Evolutionary conservation across 202 grass and related monocot genomes (phyloP).

Genomic region (Miscanthus sacchariflorus): DNA sequence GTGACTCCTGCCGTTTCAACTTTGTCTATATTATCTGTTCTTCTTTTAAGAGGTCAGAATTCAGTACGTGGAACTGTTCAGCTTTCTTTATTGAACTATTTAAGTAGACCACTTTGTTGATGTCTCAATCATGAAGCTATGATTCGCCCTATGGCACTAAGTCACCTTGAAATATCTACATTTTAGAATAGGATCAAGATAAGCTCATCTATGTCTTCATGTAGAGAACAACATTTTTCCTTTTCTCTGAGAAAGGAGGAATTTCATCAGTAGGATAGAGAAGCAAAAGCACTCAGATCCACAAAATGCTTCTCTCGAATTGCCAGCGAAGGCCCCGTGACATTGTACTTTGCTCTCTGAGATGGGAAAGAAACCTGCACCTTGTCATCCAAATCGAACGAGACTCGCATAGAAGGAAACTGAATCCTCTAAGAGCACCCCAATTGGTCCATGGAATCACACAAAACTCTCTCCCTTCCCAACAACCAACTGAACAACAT

Average conservation of each 20-base stretch:
- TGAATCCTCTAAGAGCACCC: slow-evolving; percentile 37
- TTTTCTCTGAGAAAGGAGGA: not conserved
- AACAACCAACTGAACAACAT: not conserved
- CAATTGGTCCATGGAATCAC: not conserved
- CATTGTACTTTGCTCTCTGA: not conserved
- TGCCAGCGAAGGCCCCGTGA: not conserved
- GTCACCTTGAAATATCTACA: not conserved
- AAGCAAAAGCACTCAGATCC: not conserved
- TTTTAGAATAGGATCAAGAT: slow-evolving; percentile 6
- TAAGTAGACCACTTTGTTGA: slow-evolving; percentile 8
- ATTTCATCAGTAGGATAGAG: slow-evolving; percentile 17
- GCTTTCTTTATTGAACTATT: slow-evolving; percentile 26
- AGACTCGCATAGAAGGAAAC: not conserved
- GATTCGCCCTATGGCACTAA: not conserved
- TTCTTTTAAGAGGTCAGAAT: slow-evolving; percentile 41
- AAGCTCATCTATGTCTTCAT: slow-evolving; percentile 10
- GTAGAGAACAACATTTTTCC: not conserved
- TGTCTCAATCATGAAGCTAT: slow-evolving; percentile 29
- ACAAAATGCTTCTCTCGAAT: slow-evolving; percentile 1
- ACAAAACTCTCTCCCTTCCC: not conserved
- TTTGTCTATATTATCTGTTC: slow-evolving; percentile 21
- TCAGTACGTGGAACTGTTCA: slow-evolving; percentile 37
- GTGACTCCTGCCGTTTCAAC: slow-evolving; percentile 38
- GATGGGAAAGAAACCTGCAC: slow-evolving; percentile 1
- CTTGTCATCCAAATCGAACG: not conserved